Evolutionary conservation across 345 rosid species (phyloP).

Genomic region (sweet orange (Citrus sinensis)): DVS_A1.0 CM039164.1:18507501-18508000

Average conservation of each 20-base stretch:
- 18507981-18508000: background rate
- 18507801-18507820: background rate
- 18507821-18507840: background rate
- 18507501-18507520: too few species aligned
- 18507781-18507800: too few species aligned
- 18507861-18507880: background rate
- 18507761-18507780: background rate
- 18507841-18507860: background rate
- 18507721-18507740: background rate
- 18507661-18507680: too few species aligned
- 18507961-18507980: background rate
- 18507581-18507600: too few species aligned
- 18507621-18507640: too few species aligned
- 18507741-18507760: background rate
- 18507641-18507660: too few species aligned
- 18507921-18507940: background rate
- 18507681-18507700: background rate
- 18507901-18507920: background rate
- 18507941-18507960: background rate
- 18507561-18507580: too few species aligned
- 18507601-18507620: too few species aligned
- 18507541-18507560: too few species aligned
- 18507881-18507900: too few species aligned
- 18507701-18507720: background rate
- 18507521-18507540: too few species aligned